Base-by-base conservation (phyloP, 108 stramenopile species). In the Skeletonema grethae region DNA sequence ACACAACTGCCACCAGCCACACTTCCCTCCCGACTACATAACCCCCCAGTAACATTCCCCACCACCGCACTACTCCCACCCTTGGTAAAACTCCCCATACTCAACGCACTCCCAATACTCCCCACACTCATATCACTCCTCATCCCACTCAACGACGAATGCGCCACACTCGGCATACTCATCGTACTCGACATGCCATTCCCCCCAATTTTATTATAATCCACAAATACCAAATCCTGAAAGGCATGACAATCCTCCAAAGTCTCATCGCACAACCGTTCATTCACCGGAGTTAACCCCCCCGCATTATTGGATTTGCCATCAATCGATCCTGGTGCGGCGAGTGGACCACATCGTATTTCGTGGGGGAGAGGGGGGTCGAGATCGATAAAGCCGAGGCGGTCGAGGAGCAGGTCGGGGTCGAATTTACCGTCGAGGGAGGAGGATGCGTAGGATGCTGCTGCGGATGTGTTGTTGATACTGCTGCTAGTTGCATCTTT, bases 201-300 rank as follows among this genome's bases (percentile, higher is more conserved):
- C n/a, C n/a, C n/a, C n/a, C n/a, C n/a, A n/a, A n/a, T n/a, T n/a
- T n/a, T n/a, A n/a, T n/a, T n/a, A n/a, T n/a, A n/a, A n/a, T n/a
- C n/a, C n/a, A n/a, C n/a, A n/a, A n/a, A n/a, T n/a, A n/a, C n/a
- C 48, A 84, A 58, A 69, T 84, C 83, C 2, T 53, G 65, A 73
- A 84, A 84, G 7, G 83, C 83, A 58, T 84, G 83, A 68, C 71
- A 72, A 55, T 84, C 83, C 7, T 84, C 83, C 56, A 84, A 63
- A 4, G 76, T 81, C 16, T 81, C 83, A 7, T 81, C 83, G n/a
- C 64, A 45, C 41, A 84, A 24, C 5, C 83, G 63, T 61, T 84
- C 83, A 53, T 81, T 81, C 0, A 84, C 83, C 24, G 80, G 73
- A 5, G 80, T 81, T 15, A 81, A 12, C n/a, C 80, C 73, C n/a